These are phyloP conservation scores for Phaseolus coccineus DNA, from an alignment of 331 rosid genomes.

Conservation along the genomic window DNA sequence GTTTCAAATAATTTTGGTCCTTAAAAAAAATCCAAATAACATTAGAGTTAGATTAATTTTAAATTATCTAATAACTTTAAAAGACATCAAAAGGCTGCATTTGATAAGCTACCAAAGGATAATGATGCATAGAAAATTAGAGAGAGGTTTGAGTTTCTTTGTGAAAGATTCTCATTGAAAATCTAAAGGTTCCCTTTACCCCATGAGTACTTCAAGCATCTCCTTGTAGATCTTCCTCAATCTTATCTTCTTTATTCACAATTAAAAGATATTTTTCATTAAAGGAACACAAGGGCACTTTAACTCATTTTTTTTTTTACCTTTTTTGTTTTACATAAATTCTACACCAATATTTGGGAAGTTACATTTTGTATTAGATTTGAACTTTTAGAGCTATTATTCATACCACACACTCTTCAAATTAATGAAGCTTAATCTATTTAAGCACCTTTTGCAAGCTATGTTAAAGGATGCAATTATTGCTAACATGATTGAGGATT, in stretches of 20 bases:
- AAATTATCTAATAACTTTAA: conserved; percentile 18
- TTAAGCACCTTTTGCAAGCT: not conserved
- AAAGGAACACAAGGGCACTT: not conserved
- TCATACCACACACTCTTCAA: not conserved
- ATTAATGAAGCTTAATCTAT: not conserved
- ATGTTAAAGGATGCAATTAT: conserved; percentile 18
- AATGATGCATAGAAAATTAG: conserved; percentile 34
- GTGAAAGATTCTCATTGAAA: conserved; percentile 46
- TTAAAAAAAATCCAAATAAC: not conserved
- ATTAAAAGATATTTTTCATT: not conserved
- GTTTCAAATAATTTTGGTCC: conserved; percentile 18
- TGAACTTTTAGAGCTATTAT: not conserved
- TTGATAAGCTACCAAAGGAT: conserved; percentile 33
- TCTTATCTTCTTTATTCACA: conserved; percentile 12
- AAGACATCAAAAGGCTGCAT: conserved; percentile 32
- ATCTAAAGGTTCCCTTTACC: conserved; percentile 27
- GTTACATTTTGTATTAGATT: not conserved
- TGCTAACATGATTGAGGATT: not conserved
- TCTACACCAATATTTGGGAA: not conserved
- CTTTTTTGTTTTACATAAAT: not conserved
- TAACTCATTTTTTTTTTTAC: not conserved
- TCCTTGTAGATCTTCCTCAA: conserved; percentile 29
- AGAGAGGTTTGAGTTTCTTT: not conserved
- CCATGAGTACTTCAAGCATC: conserved; percentile 48
- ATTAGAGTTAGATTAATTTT: not conserved